Base-by-base conservation (phyloP, 2,329 filamentous ascomycete species). In the Ophiostoma montium region DNA sequence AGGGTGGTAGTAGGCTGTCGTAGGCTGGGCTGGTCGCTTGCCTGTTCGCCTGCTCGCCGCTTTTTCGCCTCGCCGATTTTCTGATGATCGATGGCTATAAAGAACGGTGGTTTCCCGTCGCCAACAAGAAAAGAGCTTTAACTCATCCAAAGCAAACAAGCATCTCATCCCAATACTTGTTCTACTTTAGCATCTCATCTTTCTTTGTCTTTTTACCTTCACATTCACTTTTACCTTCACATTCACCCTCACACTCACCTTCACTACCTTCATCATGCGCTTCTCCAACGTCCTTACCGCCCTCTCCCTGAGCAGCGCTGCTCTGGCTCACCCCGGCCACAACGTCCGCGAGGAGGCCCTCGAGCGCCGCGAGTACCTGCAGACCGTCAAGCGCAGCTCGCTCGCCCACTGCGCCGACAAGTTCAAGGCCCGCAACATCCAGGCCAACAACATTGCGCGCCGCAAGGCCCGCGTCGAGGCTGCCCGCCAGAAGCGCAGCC, bases 291-390 rank as follows among this genome's bases (percentile, higher is more conserved):
- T 60, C 38, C 27, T 58, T 36, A 46, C 56, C 47, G 48, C 51
- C 39, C 54, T 56, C 38, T 47, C 59, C 46, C 53, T 41, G 38
- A 41, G 19, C 21, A 19, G 57, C 39, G 54, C 54, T 35, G 52
- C 50, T 15, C 38, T 54, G 10, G 65, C 65, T 23, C 65, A 71
- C 41, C 67, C 68, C 1, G 68, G 67, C 41, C 67, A 71, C 52
- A 59, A 68, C 49, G 56, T 65, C 48, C 56, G 55, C 43, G 61
- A 65, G 12, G 69, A 70, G 57, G 61, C 62, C 11, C 63, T 62
- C 4, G 67, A 66, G 56, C 68, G 66, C 35, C 65, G 62, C 12
- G 57, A 57, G 0, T 66, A 65, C 53, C 55, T 70, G 45, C 58
- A 64, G 48, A 54, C 55, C 35, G 57, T 59, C 30, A 59, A 61